A percentile compares a stretch with the other conserved stretches of the same genome.
These are phyloP conservation scores for Leishmania mexicana DNA, from an alignment of 208 protist species.

Conservation along the genomic window DNA sequence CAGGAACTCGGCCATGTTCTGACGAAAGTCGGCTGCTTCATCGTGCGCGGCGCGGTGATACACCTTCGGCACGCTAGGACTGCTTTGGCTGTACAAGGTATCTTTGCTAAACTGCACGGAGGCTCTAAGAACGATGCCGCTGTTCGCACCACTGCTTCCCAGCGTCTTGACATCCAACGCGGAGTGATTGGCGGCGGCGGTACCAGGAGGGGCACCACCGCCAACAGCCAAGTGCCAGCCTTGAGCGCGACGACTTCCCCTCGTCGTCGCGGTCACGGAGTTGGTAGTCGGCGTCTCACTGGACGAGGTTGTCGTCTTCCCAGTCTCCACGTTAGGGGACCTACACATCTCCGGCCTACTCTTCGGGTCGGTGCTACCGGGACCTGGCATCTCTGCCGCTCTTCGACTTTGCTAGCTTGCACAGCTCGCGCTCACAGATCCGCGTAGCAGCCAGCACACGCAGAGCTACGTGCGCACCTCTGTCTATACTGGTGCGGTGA, in stretches of 20 bases:
- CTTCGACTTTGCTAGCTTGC: neutral
- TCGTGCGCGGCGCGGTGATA: neutral
- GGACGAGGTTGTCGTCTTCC: neutral
- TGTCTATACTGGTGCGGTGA: neutral
- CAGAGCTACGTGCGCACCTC: neutral
- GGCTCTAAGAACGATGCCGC: neutral
- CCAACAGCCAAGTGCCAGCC: conserved; percentile 24
- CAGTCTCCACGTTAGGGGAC: conserved; percentile 1
- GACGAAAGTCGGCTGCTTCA: conserved; percentile 23
- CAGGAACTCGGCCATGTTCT: conserved; percentile 49
- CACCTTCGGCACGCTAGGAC: neutral
- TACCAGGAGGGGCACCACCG: neutral
- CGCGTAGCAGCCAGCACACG: neutral
- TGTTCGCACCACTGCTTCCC: neutral
- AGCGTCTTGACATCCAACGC: conserved; percentile 7
- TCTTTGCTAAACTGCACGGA: conserved; percentile 35
- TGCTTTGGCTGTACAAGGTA: neutral
- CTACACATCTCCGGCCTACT: neutral
- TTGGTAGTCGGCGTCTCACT: neutral
- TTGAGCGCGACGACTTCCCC: conserved; percentile 18
- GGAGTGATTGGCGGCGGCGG: neutral
- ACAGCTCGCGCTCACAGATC: neutral
- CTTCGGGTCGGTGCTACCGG: neutral
- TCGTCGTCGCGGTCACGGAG: conserved; percentile 9
- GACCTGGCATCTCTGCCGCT: neutral